Conservation (phyloP, 805 yeast genomes). For the Scheffersomyces spartinae region DNA sequence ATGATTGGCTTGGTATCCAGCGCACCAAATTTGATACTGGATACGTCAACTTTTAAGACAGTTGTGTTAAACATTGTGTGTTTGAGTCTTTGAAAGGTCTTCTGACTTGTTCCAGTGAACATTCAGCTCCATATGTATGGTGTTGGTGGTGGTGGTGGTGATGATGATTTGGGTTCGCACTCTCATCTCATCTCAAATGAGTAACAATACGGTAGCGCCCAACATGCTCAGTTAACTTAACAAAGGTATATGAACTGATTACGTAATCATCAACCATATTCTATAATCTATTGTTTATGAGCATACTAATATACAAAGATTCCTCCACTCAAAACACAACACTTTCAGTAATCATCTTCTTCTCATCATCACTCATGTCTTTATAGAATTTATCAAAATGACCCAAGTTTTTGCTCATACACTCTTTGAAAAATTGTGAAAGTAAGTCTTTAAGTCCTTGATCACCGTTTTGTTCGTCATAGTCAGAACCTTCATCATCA, state of each 20-base stretch:
- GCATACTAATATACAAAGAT: no score
- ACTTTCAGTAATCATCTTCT: conserved; percentile 37
- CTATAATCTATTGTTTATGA: no score
- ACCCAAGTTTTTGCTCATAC: conserved; percentile 36
- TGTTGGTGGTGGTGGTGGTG: no score
- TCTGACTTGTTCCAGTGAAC: no score
- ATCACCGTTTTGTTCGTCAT: conserved; percentile 17
- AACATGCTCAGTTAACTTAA: no score
- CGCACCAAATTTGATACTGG: conserved; percentile 36
- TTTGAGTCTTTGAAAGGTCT: no score
- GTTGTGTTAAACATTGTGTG: conserved; percentile 20
- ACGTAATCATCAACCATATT: no score
- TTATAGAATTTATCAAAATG: conserved; percentile 43
- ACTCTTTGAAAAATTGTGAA: conserved; percentile 43
- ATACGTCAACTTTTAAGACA: conserved; percentile 44
- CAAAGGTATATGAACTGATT: no score
- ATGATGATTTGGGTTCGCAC: no score
- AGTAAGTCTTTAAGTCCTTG: conserved; percentile 29
- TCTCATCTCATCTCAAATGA: no score
- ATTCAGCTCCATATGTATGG: no score
- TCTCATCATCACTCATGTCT: conserved; percentile 40
- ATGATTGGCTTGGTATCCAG: conserved; percentile 32
- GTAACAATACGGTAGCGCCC: no score
- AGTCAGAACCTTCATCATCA: conserved; percentile 29
- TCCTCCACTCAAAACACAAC: conserved; percentile 29